phyloP scores from a whole-genome alignment of 108 stramenopile species.

The Cylindrotheca closterium region DNA sequence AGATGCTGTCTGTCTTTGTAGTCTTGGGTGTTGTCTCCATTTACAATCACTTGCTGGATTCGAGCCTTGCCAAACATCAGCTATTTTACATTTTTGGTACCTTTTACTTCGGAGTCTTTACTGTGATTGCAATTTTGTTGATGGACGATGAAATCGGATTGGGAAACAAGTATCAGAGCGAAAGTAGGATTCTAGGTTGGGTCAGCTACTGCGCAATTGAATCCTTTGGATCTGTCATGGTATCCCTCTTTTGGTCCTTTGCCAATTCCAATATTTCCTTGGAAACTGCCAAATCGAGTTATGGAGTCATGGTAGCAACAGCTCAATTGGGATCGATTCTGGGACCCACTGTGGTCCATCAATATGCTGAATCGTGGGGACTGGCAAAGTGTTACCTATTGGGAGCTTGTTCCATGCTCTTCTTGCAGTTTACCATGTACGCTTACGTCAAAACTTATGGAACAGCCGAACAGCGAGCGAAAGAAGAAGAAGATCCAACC shows the following conservation, averaged over 20 bases:
- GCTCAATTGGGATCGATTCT: constrained; percentile 93
- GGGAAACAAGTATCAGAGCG: constrained; percentile 73
- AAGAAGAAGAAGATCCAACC: constrained; percentile 25
- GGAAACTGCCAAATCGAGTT: constrained; percentile 92
- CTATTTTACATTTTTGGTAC: constrained; percentile 95
- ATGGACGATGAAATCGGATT: constrained; percentile 86
- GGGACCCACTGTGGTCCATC: constrained; percentile 89
- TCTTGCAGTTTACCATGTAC: constrained; percentile 92
- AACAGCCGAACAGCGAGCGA: constrained; percentile 40
- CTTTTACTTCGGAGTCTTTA: constrained; percentile 88
- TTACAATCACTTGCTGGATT: constrained; percentile 92
- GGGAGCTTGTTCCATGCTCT: constrained; percentile 82
- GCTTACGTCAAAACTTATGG: constrained; percentile 86
- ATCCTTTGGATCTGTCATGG: constrained; percentile 94
- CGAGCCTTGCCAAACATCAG: constrained; percentile 85
- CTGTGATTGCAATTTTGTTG: constrained; percentile 71
- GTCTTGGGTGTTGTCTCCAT: constrained; percentile 89
- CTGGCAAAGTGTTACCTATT: constrained; percentile 74
- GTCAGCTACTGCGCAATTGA: constrained; percentile 95
- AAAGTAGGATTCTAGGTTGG: constrained; percentile 88
- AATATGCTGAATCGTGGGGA: constrained; percentile 64
- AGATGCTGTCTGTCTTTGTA: constrained; percentile 91
- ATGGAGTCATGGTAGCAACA: constrained; percentile 94
- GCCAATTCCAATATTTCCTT: constrained; percentile 89
- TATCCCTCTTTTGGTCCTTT: constrained; percentile 95